These are phyloP conservation scores for Bryoerythrophyllum caledonicum DNA, from an alignment of 225 moss, liverwort and hornwort genomes.

Conservation along the genomic window DNA sequence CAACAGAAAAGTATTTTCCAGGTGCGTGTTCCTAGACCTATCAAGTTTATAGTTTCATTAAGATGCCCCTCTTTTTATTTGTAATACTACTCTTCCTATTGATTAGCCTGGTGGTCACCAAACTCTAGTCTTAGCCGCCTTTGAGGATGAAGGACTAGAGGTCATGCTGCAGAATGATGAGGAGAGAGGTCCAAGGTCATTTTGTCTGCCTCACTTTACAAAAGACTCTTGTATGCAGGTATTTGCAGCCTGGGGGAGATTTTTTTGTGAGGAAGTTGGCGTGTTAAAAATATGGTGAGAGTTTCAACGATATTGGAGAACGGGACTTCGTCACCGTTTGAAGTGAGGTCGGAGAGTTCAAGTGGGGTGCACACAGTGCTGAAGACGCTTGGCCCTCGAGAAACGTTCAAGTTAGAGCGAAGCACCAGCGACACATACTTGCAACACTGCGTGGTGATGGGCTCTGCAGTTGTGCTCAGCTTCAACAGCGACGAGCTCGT, in stretches of 20 bases:
- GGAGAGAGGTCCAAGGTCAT: too few relatives aligned
- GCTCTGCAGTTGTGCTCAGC: slow-evolving; percentile 7
- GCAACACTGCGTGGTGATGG: slow-evolving; percentile 32
- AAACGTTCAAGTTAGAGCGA: slow-evolving; percentile 20
- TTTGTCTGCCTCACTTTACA: too few relatives aligned
- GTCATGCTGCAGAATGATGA: too few relatives aligned
- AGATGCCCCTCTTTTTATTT: too few relatives aligned
- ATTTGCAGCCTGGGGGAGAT: background rate
- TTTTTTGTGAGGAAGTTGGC: background rate
- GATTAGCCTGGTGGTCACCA: too few relatives aligned
- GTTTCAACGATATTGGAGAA: slow-evolving; percentile 30
- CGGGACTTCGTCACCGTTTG: slow-evolving; percentile 15
- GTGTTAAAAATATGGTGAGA: slow-evolving; percentile 33
- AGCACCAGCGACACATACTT: slow-evolving; percentile 20
- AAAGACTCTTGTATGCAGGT: too few relatives aligned
- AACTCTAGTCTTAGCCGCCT: too few relatives aligned
- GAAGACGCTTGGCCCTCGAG: slow-evolving; percentile 15
- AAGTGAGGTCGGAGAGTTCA: slow-evolving; percentile 26
- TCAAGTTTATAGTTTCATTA: too few relatives aligned
- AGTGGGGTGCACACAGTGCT: slow-evolving; percentile 29
- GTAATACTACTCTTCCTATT: too few relatives aligned
- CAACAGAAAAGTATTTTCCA: background rate
- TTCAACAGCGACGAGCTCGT: slow-evolving; percentile 30
- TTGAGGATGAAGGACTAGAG: too few relatives aligned
- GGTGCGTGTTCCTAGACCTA: background rate